Base-by-base conservation (phyloP, 2,329 filamentous ascomycete genomes). In the Pseudocercospora cruenta region DNA sequence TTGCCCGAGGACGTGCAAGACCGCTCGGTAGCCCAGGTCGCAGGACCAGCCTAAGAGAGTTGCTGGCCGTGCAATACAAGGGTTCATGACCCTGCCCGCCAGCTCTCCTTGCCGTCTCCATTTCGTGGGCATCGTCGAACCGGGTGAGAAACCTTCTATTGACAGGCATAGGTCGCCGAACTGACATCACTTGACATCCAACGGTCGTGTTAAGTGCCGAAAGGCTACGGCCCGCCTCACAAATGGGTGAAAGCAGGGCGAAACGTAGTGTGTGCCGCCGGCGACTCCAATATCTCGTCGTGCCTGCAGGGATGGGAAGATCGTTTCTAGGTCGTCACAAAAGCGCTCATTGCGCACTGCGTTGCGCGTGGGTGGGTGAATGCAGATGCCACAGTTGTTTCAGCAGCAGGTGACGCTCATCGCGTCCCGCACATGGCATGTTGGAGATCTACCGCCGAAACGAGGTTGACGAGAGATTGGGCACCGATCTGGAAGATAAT, bases 101-200 rank as follows among this genome's bases (percentile, higher is more conserved):
- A 39, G 55, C 31, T 58, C 19, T 58, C 58, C 49, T 65, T 58
- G 58, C 39, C 58, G 57, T 53, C 28, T 63, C 59, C 59, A 36
- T 62, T 26, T 53, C 59, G 43, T 36, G 26, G 49, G 51, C 36
- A 36, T 61, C 64, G 61, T 62, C 53, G 60, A 64, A 65, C 60
- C 55, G 65, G 67, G 62, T 63, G 65, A 51, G 59, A 39, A 66
- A 68, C 49, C 67, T 68, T 58, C 59, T 64, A 60, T 67, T 36
- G 69, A 63, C 69, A 58, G 63, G 69, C 69, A 64, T 64, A 60
- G 45, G 54, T 67, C 62, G 57, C 51, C 62, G 60, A 60, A 61
- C 67, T 66, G 69, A 67, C 67, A 70, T 69, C 63, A 70, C 67
- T 65, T 69, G 67, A 68, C 67, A 60, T 66, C 55, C 67, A 67